A percentile compares a stretch with the other conserved stretches of the same genome.
Conservation (phyloP, 495 filamentous ascomycete genomes). For the Hypoxylon trugodes region DNA sequence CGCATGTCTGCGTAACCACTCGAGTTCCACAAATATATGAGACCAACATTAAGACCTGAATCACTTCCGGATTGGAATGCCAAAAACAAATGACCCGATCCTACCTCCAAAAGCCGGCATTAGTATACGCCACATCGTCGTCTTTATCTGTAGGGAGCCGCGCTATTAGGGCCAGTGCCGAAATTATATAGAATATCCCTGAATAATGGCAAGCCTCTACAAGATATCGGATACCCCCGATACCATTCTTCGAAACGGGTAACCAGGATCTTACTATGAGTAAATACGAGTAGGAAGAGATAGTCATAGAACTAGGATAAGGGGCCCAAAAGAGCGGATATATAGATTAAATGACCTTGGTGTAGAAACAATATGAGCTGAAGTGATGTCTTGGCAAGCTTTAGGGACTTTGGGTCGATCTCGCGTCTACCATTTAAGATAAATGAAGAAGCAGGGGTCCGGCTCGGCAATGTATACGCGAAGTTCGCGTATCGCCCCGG, state of each 20-base stretch:
- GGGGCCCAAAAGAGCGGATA: too few relatives aligned
- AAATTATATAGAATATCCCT: neutral
- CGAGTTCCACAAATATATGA: neutral
- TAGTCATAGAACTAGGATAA: too few relatives aligned
- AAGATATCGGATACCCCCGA: neutral
- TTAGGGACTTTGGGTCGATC: too few relatives aligned
- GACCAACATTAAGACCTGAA: neutral
- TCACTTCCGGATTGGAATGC: neutral
- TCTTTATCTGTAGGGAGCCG: neutral
- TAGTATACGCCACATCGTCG: neutral
- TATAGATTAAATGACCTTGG: too few relatives aligned
- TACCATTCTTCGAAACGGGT: too few relatives aligned
- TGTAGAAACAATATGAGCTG: too few relatives aligned
- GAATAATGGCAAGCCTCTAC: neutral
- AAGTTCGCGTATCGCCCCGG: too few relatives aligned
- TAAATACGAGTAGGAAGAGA: too few relatives aligned
- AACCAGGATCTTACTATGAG: neutral
- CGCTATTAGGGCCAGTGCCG: neutral
- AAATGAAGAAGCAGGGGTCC: constrained; percentile 4
- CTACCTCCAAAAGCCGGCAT: neutral
- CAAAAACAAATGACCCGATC: neutral
- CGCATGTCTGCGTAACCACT: too few relatives aligned
- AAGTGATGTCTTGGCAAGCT: constrained; percentile 13
- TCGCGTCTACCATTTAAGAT: constrained; percentile 7
- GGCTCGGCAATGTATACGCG: constrained; percentile 9